phyloP scores from a whole-genome alignment of 768 basidiomycete genomes.

The Xanthoconium purpureum region DNA sequence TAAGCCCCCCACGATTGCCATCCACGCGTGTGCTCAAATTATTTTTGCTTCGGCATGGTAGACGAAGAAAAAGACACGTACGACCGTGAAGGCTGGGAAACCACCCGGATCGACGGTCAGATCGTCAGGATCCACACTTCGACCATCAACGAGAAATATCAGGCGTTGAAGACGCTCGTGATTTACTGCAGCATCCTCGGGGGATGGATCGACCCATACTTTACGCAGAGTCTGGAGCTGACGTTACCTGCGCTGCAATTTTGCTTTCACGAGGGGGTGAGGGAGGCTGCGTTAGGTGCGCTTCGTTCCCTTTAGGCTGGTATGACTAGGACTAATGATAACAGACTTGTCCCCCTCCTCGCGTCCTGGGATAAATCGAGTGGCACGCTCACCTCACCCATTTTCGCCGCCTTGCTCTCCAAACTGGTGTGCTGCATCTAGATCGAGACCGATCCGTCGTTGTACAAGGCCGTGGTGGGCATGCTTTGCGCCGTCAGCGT shows the following conservation, averaged over 20 bases:
- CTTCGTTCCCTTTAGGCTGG: too few relatives aligned
- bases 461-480: slow-evolving; percentile 70
- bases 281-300: slow-evolving; percentile 74
- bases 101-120: slow-evolving; percentile 72
- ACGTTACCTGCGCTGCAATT: slow-evolving; percentile 69
- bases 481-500: slow-evolving; percentile 58
- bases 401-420: slow-evolving; percentile 65
- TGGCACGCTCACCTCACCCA: slow-evolving; percentile 60
- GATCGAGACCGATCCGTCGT: slow-evolving; percentile 67
- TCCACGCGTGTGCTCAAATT: too few relatives aligned
- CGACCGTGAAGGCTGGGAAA: slow-evolving; percentile 77
- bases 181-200: slow-evolving; percentile 73
- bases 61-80: slow-evolving; percentile 54
- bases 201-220: slow-evolving; percentile 65
- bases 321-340: too few relatives aligned
- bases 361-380: slow-evolving; percentile 65
- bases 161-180: slow-evolving; percentile 83
- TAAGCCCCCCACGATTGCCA: not conserved
- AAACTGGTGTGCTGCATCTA: slow-evolving; percentile 62
- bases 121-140: slow-evolving; percentile 75
- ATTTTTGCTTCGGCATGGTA: slow-evolving; percentile 21
- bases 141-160: slow-evolving; percentile 82
- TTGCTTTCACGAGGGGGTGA: slow-evolving; percentile 81
- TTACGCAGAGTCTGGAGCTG: slow-evolving; percentile 68
- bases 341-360: slow-evolving; percentile 69